A percentile compares a stretch with the other conserved stretches of the same genome.
These are phyloP conservation scores for Fusarium austroafricanum DNA, from an alignment of 2,329 filamentous ascomycete genomes.

Conservation along the genomic window DNA sequence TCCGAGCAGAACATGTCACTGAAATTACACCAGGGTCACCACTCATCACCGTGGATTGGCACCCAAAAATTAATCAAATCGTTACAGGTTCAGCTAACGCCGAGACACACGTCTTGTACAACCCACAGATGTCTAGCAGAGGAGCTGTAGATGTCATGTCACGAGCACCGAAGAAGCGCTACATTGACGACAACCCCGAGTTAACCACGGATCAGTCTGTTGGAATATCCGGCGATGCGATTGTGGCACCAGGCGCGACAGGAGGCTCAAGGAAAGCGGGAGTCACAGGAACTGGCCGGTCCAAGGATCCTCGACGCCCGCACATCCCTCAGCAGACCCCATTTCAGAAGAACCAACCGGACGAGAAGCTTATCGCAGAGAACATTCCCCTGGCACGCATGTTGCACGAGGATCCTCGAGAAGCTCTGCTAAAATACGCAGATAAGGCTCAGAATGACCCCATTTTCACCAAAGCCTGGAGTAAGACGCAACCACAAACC, in stretches of 20 bases:
- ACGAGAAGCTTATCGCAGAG: slow-evolving; percentile 88
- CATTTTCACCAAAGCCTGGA: slow-evolving; percentile 94
- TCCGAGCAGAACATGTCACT: slow-evolving; percentile 85
- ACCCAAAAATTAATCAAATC: slow-evolving; percentile 95
- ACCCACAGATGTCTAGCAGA: slow-evolving; percentile 80
- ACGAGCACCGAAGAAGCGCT: slow-evolving; percentile 91
- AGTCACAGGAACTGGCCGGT: slow-evolving; percentile 80
- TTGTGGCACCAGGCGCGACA: slow-evolving; percentile 75
- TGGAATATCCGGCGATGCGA: slow-evolving; percentile 85
- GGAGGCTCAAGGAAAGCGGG: slow-evolving; percentile 69
- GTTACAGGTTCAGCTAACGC: slow-evolving; percentile 92
- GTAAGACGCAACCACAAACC: slow-evolving; percentile 88
- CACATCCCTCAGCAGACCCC: slow-evolving; percentile 86
- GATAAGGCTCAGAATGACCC: slow-evolving; percentile 93
- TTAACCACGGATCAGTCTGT: slow-evolving; percentile 85
- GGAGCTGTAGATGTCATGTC: slow-evolving; percentile 93
- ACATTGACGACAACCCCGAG: slow-evolving; percentile 92
- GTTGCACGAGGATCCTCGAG: slow-evolving; percentile 95
- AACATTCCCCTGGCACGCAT: slow-evolving; percentile 91
- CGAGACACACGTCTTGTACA: slow-evolving; percentile 91
- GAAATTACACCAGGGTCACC: slow-evolving; percentile 88
- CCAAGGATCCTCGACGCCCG: slow-evolving; percentile 83
- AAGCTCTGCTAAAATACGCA: slow-evolving; percentile 94
- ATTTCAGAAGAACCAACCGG: slow-evolving; percentile 89
- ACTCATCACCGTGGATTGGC: slow-evolving; percentile 89